Conservation (phyloP, 305 asterid species). For the Fraxinus baroniana region DNA sequence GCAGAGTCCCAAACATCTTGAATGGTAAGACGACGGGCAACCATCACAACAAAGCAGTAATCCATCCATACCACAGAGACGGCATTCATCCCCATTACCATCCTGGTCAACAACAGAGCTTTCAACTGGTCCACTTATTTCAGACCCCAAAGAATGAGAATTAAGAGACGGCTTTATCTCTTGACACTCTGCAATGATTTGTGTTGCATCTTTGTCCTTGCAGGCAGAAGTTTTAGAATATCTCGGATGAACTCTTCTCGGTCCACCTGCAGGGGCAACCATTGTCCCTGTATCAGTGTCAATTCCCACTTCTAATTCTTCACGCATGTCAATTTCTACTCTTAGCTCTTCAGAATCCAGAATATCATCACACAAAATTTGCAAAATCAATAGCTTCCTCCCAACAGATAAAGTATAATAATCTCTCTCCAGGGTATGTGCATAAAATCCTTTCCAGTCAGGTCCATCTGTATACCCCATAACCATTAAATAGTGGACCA, state of each 20-base stretch:
- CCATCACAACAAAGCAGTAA: conserved; percentile 93
- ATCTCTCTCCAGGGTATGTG: conserved; percentile 69
- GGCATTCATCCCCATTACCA: conserved; percentile 93
- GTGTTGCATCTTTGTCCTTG: conserved; percentile 45
- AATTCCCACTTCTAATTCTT: conserved; percentile 68
- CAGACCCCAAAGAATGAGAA: conserved; percentile 32
- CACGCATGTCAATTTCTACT: conserved; percentile 75
- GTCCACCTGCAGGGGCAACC: conserved; percentile 39
- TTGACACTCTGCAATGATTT: conserved; percentile 37
- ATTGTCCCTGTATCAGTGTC: conserved; percentile 50
- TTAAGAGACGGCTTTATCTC: conserved; percentile 30
- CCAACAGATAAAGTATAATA: conserved; percentile 75
- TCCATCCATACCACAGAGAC: conserved; percentile 99
- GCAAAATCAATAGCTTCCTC: conserved; percentile 65
- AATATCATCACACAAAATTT: conserved; percentile 80
- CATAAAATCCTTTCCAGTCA: conserved; percentile 68
- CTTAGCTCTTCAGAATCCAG: conserved; percentile 78
- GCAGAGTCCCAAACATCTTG: conserved; percentile 89
- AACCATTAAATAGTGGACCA: conserved; percentile 67
- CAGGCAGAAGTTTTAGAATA: conserved; percentile 55
- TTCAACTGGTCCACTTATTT: conserved; percentile 39
- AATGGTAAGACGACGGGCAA: conserved; percentile 87
- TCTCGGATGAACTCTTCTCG: conserved; percentile 68
- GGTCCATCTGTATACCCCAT: conserved; percentile 56
- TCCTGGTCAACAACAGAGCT: conserved; percentile 53